A percentile compares a stretch with the other conserved stretches of the same genome.
phyloP scores from a whole-genome alignment of 2,329 filamentous ascomycete genomes.

The Colletotrichum viniferum region DNA sequence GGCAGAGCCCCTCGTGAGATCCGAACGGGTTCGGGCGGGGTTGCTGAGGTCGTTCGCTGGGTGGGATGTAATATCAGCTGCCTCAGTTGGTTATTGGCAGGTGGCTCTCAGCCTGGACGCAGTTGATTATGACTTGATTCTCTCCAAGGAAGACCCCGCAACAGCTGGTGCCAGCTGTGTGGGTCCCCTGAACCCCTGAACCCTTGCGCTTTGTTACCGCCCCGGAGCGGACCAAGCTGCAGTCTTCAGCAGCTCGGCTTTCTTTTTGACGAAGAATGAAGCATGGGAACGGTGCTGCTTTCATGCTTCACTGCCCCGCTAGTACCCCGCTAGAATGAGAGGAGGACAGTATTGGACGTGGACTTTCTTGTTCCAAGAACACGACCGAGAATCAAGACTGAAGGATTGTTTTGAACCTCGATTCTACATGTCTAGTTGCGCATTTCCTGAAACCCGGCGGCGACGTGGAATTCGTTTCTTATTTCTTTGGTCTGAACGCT shows the following conservation, averaged over 20 bases:
- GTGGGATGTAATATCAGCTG: constrained; percentile 3
- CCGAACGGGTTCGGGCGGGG: neutral
- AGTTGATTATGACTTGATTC: neutral
- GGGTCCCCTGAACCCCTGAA: neutral
- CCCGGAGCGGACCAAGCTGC: neutral
- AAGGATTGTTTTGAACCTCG: neutral
- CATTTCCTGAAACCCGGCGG: neutral
- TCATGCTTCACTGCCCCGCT: neutral
- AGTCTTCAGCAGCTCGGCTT: neutral
- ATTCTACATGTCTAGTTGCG: neutral
- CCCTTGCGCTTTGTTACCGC: neutral
- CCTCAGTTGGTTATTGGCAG: neutral
- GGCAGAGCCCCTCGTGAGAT: neutral
- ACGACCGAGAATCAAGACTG: neutral
- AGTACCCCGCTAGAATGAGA: neutral
- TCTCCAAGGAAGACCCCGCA: constrained; percentile 4
- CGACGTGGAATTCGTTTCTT: neutral
- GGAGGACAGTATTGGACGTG: neutral
- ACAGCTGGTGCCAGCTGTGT: constrained; percentile 15
- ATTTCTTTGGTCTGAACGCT: neutral
- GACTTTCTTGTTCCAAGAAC: neutral
- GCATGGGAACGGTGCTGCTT: neutral
- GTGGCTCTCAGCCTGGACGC: constrained; percentile 1
- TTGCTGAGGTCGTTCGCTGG: neutral
- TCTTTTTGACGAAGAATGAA: neutral